Evolutionary conservation across 257 asterid species (phyloP), one percentile per base, ranked within the genome.

Genomic region (Ajuga chamaepitys): DNA sequence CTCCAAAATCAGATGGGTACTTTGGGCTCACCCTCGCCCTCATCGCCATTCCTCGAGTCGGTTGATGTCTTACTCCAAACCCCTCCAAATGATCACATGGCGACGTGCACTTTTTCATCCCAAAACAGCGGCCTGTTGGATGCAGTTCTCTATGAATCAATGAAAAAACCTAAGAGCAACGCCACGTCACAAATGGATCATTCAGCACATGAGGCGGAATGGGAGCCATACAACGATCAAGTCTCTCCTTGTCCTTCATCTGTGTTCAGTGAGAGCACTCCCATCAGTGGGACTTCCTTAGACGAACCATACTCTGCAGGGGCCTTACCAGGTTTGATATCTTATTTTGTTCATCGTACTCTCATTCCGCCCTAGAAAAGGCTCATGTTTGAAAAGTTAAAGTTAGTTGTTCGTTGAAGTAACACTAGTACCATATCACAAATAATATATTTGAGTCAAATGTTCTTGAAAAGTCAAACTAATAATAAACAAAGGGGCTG

Each of bases 121-220:
- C 77, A 65, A 11, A 78, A 72, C 71, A 86, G 86, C 25, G 89
- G 89, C 26, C 71, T 83, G 17, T 40, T 86, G 77, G 86, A 81
- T 21, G 88, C 85, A 17, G 86, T 86, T 32, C 79, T 86, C 13
- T 67, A 69, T 16, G 86, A 58, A 72, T 66, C 86, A 8, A 54
- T 78, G 73, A 80, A 44, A n/a, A 73, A 61, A 66, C 59, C 77
- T 1, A 73, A 57, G 54, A 68, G 65, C 70, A 54, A 32, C 24
- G 47, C 52, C 25, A 54, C 30, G 57, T 32, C 70, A 11, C 52
- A 55, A 21, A 55, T 74, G 63, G 67, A 78, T 46, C 71, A 50
- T 46, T 44, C 70, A 9, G 56, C 62, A n/a, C 73, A 42, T 6
- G 86, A 75, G 65, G 42, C 77, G 3, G 80, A 68, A 70, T 83